Evolutionary conservation across 1,284 basidiomycete species (phyloP).

Genomic region (Leccinum fallax): DNA sequence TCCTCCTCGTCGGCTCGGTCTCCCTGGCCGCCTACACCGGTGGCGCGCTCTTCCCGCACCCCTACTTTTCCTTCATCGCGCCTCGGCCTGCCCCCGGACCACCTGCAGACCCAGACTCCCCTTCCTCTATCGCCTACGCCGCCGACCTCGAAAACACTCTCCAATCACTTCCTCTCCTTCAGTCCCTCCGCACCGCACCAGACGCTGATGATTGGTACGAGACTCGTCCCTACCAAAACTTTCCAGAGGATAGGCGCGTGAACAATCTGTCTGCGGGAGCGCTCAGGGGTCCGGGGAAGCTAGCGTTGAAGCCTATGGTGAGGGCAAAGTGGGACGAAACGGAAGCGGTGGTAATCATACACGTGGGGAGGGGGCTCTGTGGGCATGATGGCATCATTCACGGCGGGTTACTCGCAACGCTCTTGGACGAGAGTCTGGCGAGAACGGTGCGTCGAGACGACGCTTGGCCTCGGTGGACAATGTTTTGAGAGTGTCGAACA

Average conservation of each 20-base stretch:
- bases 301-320: constrained; percentile 78
- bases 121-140: constrained; percentile 62
- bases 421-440: constrained; percentile 87
- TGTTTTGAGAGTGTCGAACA: constrained; percentile 7
- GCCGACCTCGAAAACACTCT: constrained; percentile 69
- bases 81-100: constrained; percentile 71
- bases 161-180: constrained; percentile 65
- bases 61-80: constrained; percentile 61
- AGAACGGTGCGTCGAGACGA: constrained; percentile 57
- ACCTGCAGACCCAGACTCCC: constrained; percentile 55
- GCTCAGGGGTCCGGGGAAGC: constrained; percentile 81
- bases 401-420: constrained; percentile 88
- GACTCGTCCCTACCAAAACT: constrained; percentile 71
- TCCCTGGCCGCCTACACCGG: constrained; percentile 45
- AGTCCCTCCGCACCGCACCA: constrained; percentile 47
- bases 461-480: constrained; percentile 14
- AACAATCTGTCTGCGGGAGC: constrained; percentile 87
- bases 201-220: constrained; percentile 72
- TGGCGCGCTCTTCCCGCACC: constrained; percentile 68
- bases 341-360: constrained; percentile 71
- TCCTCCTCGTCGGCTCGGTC: constrained; percentile 24
- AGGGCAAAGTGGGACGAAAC: constrained; percentile 76
- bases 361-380: constrained; percentile 85
- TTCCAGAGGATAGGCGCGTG: constrained; percentile 69
- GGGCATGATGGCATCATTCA: constrained; percentile 95